Evolutionary conservation across 2,329 filamentous ascomycete species (phyloP).

Genomic region (Berkeleyomyces basicola): DNA sequence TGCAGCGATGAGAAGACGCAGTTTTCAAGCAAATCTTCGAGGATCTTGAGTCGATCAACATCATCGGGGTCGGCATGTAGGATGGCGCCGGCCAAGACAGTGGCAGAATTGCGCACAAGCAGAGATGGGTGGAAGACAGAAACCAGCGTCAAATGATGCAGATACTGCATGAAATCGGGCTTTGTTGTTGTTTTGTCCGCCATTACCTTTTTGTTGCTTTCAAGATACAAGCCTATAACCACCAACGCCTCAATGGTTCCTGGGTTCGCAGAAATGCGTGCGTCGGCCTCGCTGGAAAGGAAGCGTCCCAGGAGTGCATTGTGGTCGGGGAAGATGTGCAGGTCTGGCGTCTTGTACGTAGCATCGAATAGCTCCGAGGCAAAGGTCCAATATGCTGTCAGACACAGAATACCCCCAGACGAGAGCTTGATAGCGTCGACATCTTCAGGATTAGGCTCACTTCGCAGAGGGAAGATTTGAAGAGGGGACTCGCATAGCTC

Average conservation of each 20-base stretch:
- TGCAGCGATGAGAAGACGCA: conserved; percentile 47
- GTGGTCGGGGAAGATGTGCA: conserved; percentile 45
- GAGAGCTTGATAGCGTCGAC: conserved; percentile 40
- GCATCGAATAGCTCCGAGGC: conserved; percentile 44
- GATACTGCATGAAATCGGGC: conserved; percentile 40
- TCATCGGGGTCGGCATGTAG: conserved; percentile 44
- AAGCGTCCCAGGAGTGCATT: conserved; percentile 35
- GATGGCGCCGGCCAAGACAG: conserved; percentile 33
- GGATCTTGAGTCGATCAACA: conserved; percentile 40
- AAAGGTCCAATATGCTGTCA: conserved; percentile 46
- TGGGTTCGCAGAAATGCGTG: conserved; percentile 30
- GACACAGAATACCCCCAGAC: conserved; percentile 39
- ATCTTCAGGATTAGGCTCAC: conserved; percentile 29
- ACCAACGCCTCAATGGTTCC: conserved; percentile 44
- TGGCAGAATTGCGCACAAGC: conserved; percentile 37
- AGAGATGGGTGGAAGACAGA: conserved; percentile 40
- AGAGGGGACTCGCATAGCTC: conserved; percentile 27
- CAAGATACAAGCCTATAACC: conserved; percentile 42
- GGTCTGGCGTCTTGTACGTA: conserved; percentile 33
- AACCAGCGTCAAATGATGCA: conserved; percentile 41
- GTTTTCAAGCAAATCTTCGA: conserved; percentile 48
- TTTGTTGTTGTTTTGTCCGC: conserved; percentile 20
- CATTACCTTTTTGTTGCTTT: conserved; percentile 31
- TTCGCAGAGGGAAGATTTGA: conserved; percentile 28
- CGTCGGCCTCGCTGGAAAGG: conserved; percentile 33